Evolutionary conservation across 2,329 filamentous ascomycete genomes (phyloP).

Genomic region (Stemphylium vesicarium): DNA sequence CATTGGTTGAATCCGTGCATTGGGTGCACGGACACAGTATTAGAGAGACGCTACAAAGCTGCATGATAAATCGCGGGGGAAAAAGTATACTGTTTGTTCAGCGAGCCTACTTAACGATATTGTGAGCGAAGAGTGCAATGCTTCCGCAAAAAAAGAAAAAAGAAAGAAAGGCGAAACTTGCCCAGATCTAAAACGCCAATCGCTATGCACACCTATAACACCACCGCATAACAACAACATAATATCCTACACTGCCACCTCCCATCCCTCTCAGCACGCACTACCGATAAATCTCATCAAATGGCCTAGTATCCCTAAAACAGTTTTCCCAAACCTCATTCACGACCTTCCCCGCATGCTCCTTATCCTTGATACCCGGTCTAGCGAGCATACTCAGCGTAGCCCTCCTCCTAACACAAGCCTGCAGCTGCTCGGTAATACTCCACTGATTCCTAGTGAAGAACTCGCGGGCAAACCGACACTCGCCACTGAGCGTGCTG

Average conservation of each 20-base stretch:
- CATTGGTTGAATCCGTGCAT: too few species aligned
- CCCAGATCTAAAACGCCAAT: not conserved
- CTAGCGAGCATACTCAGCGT: constrained; percentile 78
- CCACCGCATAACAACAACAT: not conserved
- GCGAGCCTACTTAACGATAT: not conserved
- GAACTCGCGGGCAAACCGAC: constrained; percentile 85
- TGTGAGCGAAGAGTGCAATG: constrained; percentile 22
- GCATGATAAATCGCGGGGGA: too few species aligned
- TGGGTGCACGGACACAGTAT: too few species aligned
- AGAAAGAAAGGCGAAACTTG: not conserved
- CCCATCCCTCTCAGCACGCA: not conserved
- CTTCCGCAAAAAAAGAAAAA: too few species aligned
- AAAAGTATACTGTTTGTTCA: too few species aligned
- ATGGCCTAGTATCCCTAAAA: constrained; percentile 90
- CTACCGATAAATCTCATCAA: constrained; percentile 92
- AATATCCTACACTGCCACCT: not conserved
- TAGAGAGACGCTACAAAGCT: too few species aligned
- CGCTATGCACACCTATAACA: constrained; percentile 4
- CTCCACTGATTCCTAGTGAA: constrained; percentile 85
- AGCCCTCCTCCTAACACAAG: constrained; percentile 84
- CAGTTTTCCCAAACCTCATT: constrained; percentile 99
- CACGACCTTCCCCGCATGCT: constrained; percentile 84
- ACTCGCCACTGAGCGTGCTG: constrained; percentile 91
- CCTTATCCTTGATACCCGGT: constrained; percentile 82
- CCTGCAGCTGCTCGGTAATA: constrained; percentile 89